phyloP scores from a whole-genome alignment of 2,329 filamentous ascomycete species.

The Diplodia intermedia region DNA sequence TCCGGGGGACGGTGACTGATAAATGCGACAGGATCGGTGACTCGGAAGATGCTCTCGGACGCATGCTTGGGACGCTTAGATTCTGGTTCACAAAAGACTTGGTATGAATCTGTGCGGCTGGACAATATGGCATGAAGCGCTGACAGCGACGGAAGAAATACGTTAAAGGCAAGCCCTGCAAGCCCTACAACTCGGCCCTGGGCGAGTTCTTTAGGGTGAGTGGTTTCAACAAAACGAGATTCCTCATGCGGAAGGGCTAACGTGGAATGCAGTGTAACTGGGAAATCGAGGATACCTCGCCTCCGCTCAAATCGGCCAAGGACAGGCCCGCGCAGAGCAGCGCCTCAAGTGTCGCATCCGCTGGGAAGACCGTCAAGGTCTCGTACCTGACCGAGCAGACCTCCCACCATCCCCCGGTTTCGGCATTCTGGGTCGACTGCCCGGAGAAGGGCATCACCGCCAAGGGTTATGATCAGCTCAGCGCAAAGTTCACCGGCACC shows the following conservation, averaged over 20 bases:
- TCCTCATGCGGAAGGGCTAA: not conserved
- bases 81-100: conserved; percentile 99
- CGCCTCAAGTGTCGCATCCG: conserved; percentile 46
- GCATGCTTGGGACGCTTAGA: conserved; percentile 91
- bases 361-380: conserved; percentile 69
- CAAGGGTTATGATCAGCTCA: conserved; percentile 92
- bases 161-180: conserved; percentile 97
- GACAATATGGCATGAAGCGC: conserved; percentile 22
- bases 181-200: conserved; percentile 96
- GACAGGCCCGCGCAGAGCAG: conserved; percentile 51
- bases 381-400: conserved; percentile 98
- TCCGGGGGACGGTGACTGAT: conserved; percentile 47
- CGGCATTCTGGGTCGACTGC: conserved; percentile 92
- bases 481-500: conserved; percentile 96
- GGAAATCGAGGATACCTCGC: conserved; percentile 83
- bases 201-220: conserved; percentile 95
- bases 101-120: conserved; percentile 51
- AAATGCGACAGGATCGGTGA: conserved; percentile 70
- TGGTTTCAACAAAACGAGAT: not conserved
- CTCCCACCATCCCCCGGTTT: conserved; percentile 95
- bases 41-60: conserved; percentile 87
- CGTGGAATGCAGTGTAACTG: conserved; percentile 78
- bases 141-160: conserved; percentile 71
- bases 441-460: conserved; percentile 88
- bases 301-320: conserved; percentile 58